Base-by-base conservation (phyloP, 2,329 filamentous ascomycete species). In the Sporothrix phasma region DNA sequence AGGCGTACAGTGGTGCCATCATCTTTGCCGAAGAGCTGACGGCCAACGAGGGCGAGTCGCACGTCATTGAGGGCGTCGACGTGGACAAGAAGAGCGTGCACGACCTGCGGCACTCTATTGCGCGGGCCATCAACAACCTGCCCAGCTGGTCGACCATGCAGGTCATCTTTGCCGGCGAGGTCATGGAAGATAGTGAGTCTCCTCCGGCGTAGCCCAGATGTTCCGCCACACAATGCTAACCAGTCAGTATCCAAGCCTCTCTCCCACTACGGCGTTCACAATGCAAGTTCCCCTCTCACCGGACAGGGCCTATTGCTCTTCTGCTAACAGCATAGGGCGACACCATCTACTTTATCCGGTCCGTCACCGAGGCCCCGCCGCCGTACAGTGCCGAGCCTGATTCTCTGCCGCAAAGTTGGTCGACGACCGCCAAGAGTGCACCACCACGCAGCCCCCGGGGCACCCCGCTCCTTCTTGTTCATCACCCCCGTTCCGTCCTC, bases 341-440 rank as follows among this genome's bases (percentile, higher is more conserved):
- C 13, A 64, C 62, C 5, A 43, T 64, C 22, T 64, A 64, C 54
- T 64, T 64, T 54, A 51, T 64, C 31, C 62, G 62, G 3, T 54
- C 62, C n/a, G 54, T 64, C 2, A 19, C 45, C 6, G 62, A 60
- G 17, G 53, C 51, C 10, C 61, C 47, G 24, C 61, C 61, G 8
- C 47, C 61, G 24, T 54, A 51, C 34, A 31, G 13, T 46, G 22
- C 24, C 56, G 39, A 43, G 15, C 24, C 56, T 13, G 56, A 43
- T 43, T 39, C 39, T 6, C 24, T 7, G n/a, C 37, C 39, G 15
- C n/a, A n/a, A n/a, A n/a, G n/a, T n/a, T n/a, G n/a, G n/a, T n/a
- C n/a, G n/a, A n/a, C n/a, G n/a, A n/a, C n/a, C n/a, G n/a, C n/a
- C n/a, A n/a, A n/a, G n/a, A 6, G 8, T 6, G 7, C 34, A 37